Conservation (phyloP, 116 monocot species). For the Iris pallida region DNA sequence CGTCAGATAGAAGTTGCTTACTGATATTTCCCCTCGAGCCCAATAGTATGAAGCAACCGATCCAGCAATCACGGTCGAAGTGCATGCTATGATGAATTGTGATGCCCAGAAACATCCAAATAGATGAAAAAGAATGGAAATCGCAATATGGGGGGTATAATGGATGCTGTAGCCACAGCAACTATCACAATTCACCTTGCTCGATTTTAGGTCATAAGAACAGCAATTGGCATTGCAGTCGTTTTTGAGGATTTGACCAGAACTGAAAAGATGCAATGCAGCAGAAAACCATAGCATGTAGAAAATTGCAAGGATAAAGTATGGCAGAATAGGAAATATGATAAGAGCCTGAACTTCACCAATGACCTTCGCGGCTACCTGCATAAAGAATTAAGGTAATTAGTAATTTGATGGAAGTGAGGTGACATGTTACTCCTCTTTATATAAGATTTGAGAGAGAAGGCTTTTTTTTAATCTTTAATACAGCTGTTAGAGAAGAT, state of each 20-base stretch:
- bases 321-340: conserved; percentile 86
- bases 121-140: conserved; percentile 90
- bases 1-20: conserved; percentile 29
- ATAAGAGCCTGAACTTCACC: conserved; percentile 99
- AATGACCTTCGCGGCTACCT: conserved; percentile 99
- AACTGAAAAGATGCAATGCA: conserved; percentile 90
- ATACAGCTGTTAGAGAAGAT: too few species aligned
- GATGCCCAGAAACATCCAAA: conserved; percentile 98
- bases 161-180: conserved; percentile 94
- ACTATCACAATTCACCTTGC: conserved; percentile 78
- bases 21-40: conserved; percentile 88
- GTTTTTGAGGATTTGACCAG: conserved; percentile 77
- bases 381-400: conserved; percentile 3
- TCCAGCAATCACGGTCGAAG: conserved; percentile 91
- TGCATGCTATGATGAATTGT: conserved; percentile 84
- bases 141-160: conserved; percentile 81
- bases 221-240: conserved; percentile 91
- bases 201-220: conserved; percentile 71
- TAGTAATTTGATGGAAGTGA: too few species aligned
- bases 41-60: conserved; percentile 99
- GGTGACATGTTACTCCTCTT: too few species aligned
- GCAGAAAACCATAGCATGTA: conserved; percentile 98
- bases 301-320: conserved; percentile 79
- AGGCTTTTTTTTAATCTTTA: too few species aligned
- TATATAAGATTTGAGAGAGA: too few species aligned